Percentiles rank a stretch among this genome's conserved stretches.
phyloP scores from a whole-genome alignment of 176 grass and related monocot genomes.

The Rhynchospora breviuscula region DNA sequence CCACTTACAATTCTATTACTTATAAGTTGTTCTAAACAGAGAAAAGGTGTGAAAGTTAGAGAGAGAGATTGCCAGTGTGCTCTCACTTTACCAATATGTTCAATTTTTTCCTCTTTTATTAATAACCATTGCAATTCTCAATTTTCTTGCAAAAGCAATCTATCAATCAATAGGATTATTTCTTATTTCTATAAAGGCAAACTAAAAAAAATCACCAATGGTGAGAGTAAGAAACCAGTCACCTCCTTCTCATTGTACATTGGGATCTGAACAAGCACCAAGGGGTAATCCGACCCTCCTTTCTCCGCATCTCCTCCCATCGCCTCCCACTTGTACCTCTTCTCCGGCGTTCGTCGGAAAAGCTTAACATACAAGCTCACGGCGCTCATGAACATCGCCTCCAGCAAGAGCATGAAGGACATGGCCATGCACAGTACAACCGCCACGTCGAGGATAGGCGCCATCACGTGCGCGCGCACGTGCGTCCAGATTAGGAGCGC shows the following conservation, averaged over 20 bases:
- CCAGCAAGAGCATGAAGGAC: slow-evolving; percentile 70
- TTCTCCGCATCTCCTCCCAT: slow-evolving; percentile 26
- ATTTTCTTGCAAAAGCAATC: neutral
- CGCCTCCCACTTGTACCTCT: slow-evolving; percentile 59
- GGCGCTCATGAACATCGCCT: slow-evolving; percentile 74
- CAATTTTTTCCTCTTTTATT: neutral
- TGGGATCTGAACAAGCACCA: slow-evolving; percentile 97
- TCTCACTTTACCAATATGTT: neutral
- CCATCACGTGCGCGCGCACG: slow-evolving; percentile 36
- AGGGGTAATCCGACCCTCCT: slow-evolving; percentile 32
- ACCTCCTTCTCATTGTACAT: slow-evolving; percentile 86
- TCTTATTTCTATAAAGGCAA: neutral
- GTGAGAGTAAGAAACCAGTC: slow-evolving; percentile 12
- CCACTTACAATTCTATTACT: neutral
- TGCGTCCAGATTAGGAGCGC: slow-evolving; percentile 12
- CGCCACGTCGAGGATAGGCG: slow-evolving; percentile 36
- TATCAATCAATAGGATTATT: neutral
- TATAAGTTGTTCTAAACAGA: neutral
- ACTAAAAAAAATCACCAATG: neutral
- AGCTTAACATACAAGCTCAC: slow-evolving; percentile 41
- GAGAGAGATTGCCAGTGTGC: neutral
- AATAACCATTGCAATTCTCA: neutral
- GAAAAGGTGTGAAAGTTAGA: neutral
- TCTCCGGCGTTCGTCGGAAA: slow-evolving; percentile 33
- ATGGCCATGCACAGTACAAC: slow-evolving; percentile 66